Evolutionary conservation across 1,284 basidiomycete genomes (phyloP).

Genomic region (Vanrija sp.): DNA sequence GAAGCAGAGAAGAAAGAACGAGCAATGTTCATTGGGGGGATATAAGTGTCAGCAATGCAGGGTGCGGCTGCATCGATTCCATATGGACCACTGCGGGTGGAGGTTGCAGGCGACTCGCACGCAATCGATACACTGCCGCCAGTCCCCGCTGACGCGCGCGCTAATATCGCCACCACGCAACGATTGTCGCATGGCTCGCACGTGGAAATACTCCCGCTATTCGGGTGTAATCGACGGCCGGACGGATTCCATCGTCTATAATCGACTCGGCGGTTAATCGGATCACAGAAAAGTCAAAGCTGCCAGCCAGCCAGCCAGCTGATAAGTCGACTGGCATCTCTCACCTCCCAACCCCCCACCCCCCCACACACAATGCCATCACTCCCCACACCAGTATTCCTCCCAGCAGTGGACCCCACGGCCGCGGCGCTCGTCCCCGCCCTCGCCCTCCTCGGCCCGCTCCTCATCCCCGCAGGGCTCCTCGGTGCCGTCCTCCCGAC

Average conservation of each 20-base stretch:
- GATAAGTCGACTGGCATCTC: too few relatives aligned
- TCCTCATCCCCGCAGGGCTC: constrained; percentile 56
- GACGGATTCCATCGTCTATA: not conserved
- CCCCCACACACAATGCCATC: not conserved
- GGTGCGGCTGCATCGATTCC: not conserved
- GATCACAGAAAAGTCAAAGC: not conserved
- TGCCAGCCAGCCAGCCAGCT: too few relatives aligned
- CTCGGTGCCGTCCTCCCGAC: constrained; percentile 34
- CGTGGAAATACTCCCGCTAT: too few relatives aligned
- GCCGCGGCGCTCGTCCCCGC: constrained; percentile 56
- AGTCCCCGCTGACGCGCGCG: too few relatives aligned
- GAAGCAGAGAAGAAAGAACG: constrained; percentile 14
- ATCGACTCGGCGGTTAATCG: not conserved
- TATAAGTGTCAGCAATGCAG: not conserved
- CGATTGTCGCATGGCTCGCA: too few relatives aligned
- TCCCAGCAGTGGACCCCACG: constrained; percentile 48
- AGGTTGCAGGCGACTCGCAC: not conserved
- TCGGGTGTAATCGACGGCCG: not conserved
- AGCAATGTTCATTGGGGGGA: not conserved
- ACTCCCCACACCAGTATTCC: constrained; percentile 43
- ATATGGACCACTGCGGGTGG: not conserved
- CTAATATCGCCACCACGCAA: too few relatives aligned
- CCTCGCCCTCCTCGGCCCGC: constrained; percentile 68
- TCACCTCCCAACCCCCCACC: not conserved
- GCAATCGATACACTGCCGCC: not conserved